Percentiles rank a stretch among this genome's conserved stretches.
These are phyloP conservation scores for Pythium aristosporum DNA, from an alignment of 352 stramenopile genomes.

Conservation along the genomic window DNA sequence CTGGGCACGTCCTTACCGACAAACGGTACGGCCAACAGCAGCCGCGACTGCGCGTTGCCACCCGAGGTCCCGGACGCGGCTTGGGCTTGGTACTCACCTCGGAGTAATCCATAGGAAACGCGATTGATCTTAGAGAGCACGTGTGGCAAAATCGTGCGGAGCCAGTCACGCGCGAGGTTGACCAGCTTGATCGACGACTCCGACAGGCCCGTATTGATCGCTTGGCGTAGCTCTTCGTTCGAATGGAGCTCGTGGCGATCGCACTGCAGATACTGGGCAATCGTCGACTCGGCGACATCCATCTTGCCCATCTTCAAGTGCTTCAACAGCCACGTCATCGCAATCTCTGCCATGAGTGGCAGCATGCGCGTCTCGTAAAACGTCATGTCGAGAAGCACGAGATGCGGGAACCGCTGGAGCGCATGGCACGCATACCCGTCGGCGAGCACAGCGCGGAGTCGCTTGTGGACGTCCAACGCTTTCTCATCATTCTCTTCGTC, in stretches of 20 bases:
- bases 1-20: conserved; percentile 99
- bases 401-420: conserved; percentile 96
- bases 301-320: conserved; percentile 94
- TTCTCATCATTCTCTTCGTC: conserved; percentile 2
- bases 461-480: conserved; percentile 29
- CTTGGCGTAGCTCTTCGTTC: conserved; percentile 70
- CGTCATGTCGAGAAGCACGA: conserved; percentile 95
- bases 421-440: conserved; percentile 92
- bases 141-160: conserved; percentile 97
- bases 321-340: conserved; percentile 80
- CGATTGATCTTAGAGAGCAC: conserved; percentile 99
- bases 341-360: conserved; percentile 90
- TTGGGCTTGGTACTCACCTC: conserved; percentile 58
- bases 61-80: conserved; percentile 56
- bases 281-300: conserved; percentile 75
- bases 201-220: conserved; percentile 71
- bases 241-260: conserved; percentile 58
- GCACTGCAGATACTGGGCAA: conserved; percentile 73
- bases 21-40: conserved; percentile 98
- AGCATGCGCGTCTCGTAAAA: conserved; percentile 96
- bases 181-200: conserved; percentile 96
- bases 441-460: conserved; percentile 89
- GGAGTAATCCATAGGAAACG: conserved; percentile 97
- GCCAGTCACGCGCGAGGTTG: conserved; percentile 97
- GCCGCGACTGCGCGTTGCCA: conserved; percentile 94